Conservation (phyloP, 1,284 basidiomycete genomes). For the Ceratobasidium sp. region DNA sequence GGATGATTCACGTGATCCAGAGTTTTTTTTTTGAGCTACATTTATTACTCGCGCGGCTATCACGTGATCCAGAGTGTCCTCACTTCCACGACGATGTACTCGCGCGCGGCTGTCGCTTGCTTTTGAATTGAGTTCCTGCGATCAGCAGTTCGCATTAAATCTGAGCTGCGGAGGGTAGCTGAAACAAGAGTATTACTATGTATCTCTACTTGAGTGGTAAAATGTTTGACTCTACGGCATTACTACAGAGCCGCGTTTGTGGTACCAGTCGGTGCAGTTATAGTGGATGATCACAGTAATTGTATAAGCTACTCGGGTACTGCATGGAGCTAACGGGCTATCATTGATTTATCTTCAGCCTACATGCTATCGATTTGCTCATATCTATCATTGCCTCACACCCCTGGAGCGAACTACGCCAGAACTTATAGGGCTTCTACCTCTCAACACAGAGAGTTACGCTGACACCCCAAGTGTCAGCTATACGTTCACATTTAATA, state of each 20-base stretch:
- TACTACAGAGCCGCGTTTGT: neutral
- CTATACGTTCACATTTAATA: conserved; percentile 23
- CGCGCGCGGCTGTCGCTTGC: conserved; percentile 19
- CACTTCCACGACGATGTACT: conserved; percentile 30
- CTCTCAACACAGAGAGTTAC: neutral
- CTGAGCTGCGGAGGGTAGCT: neutral
- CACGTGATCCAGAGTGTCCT: neutral
- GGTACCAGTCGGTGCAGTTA: neutral
- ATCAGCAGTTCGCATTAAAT: neutral
- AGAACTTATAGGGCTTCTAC: neutral
- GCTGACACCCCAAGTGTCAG: neutral
- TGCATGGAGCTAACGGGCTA: neutral
- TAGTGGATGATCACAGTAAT: neutral
- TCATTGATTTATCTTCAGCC: too few species aligned
- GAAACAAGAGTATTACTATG: neutral
- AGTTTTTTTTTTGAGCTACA: too few species aligned
- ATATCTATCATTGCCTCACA: too few species aligned
- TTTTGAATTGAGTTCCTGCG: neutral
- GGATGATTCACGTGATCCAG: too few species aligned
- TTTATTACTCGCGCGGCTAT: too few species aligned
- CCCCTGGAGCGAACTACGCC: too few species aligned
- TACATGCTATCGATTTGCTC: too few species aligned
- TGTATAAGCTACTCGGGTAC: neutral
- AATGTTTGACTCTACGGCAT: too few species aligned
- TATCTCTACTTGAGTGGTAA: too few species aligned